These are phyloP conservation scores for Exserohilum turcica DNA, from an alignment of 2,329 filamentous ascomycete genomes.

Conservation along the genomic window DNA sequence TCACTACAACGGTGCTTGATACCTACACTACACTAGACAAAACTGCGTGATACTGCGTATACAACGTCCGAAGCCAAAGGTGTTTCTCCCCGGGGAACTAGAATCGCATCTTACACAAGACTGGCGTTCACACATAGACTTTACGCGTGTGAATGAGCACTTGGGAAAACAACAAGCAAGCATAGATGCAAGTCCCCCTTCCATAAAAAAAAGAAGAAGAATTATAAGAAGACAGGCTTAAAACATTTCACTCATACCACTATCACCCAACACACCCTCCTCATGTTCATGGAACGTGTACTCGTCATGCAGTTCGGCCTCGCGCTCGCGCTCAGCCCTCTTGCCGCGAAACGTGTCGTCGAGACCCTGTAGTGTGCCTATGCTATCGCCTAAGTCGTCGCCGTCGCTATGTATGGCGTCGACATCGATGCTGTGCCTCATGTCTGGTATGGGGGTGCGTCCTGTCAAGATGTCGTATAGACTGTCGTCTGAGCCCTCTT, in stretches of 20 bases:
- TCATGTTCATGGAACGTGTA: slow-evolving; percentile 5
- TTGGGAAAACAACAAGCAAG: no score
- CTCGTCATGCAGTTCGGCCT: not conserved
- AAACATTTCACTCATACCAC: slow-evolving; percentile 46
- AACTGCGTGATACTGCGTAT: no score
- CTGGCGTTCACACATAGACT: no score
- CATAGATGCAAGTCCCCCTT: no score
- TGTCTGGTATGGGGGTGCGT: slow-evolving; percentile 48
- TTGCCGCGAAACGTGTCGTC: slow-evolving; percentile 54
- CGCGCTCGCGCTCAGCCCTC: slow-evolving; percentile 8
- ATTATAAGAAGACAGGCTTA: no score
- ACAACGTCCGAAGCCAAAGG: no score
- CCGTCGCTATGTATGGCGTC: no score
- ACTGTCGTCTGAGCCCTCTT: slow-evolving; percentile 53
- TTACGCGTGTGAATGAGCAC: no score
- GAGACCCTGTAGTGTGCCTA: slow-evolving; percentile 30
- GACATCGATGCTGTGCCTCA: slow-evolving; percentile 16
- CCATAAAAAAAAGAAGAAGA: not conserved
- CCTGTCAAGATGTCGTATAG: slow-evolving; percentile 56
- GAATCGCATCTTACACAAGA: no score
- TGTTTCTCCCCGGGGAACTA: no score
- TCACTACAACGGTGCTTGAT: no score
- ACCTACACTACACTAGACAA: no score
- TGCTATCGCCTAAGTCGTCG: slow-evolving; percentile 31
- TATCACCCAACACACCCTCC: slow-evolving; percentile 33